These are phyloP conservation scores for Ailanthus altissimus DNA, from an alignment of 345 rosid genomes.

Conservation along the genomic window DNA sequence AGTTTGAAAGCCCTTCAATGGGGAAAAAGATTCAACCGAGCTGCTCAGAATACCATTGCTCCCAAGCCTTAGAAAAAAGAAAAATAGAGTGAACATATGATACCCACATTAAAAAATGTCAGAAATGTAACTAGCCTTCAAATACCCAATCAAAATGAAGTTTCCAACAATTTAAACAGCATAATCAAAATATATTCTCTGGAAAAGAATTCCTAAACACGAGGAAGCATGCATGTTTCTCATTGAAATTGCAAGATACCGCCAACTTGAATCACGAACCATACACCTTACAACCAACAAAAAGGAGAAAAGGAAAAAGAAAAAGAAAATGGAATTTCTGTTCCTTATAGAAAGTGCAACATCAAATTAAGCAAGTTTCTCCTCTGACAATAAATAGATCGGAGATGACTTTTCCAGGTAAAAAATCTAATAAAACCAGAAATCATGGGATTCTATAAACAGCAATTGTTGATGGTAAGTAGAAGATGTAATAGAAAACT, in stretches of 20 bases:
- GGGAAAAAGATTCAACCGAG: constrained; percentile 57
- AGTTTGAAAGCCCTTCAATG: constrained; percentile 53
- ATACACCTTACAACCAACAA: not conserved
- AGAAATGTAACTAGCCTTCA: not conserved
- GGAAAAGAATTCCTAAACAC: constrained; percentile 12
- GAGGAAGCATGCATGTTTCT: constrained; percentile 2
- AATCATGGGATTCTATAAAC: constrained; percentile 25
- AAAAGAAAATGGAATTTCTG: not conserved
- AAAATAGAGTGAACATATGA: not conserved
- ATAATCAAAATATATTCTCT: not conserved
- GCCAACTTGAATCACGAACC: not conserved
- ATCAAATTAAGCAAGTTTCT: constrained; percentile 10
- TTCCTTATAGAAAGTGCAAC: not conserved
- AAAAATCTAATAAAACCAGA: constrained; percentile 13
- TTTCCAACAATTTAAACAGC: constrained; percentile 9
- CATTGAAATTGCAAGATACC: constrained; percentile 1
- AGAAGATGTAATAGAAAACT: not conserved
- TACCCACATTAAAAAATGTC: not conserved
- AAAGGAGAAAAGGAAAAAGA: not conserved
- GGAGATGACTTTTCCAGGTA: constrained; percentile 21
- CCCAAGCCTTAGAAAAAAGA: constrained; percentile 47
- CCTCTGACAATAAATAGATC: constrained; percentile 17
- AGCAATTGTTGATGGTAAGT: constrained; percentile 18
- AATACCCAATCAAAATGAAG: not conserved
- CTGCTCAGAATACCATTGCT: constrained; percentile 55